Base-by-base conservation (phyloP, 1,284 basidiomycete genomes). In the Ustilago nuda region DNA sequence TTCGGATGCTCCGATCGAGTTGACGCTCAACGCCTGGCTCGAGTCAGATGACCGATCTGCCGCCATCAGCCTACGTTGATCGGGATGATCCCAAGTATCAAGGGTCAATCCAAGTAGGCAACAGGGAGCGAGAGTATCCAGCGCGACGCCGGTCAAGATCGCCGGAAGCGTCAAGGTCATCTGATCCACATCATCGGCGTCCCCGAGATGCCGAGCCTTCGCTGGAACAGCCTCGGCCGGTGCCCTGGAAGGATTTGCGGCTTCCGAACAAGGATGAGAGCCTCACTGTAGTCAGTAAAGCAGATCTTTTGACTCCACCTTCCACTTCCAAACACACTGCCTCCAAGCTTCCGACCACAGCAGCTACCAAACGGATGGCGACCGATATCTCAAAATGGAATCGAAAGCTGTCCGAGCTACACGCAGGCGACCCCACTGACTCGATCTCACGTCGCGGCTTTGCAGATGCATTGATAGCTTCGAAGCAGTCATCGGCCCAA, bases 371-470 rank as follows among this genome's bases (percentile, higher is more conserved):
- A 37, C 64, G 72, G 12, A 46, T 70, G 27, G 75, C 67, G 15
- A 57, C 43, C 6, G 59, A 77, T 55, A 77, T 77, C 27, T 63
- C 71, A 0, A 63, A 60, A 33, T 77, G 75, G 75, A 77, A 73
- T 54, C 66, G 56, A 39, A 77, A 70, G 52, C 75, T 71, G n/a
- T 61, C 58, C 39, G 70, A 77, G 36, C 35, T 77, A 48, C 74
- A 72, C n/a, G 55, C 59, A 17, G 51, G 9, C 32, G 55, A 55
- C 23, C 2, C 15, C 12, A 8, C 15, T 46, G 19, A 50, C 15
- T 27, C 15, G 27, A 50, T 8, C 48, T 30, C 27, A 4, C 4
- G 30, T 41, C 19, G 27, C 19, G 30, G 19, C 53, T 12, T 15
- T 37, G 17, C 2, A 7, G n/a, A 9, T 15, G 12, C 30, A n/a